Evolutionary conservation across 2,329 filamentous ascomycete genomes (phyloP).

Genomic region (Clathrospora elynae): DNA sequence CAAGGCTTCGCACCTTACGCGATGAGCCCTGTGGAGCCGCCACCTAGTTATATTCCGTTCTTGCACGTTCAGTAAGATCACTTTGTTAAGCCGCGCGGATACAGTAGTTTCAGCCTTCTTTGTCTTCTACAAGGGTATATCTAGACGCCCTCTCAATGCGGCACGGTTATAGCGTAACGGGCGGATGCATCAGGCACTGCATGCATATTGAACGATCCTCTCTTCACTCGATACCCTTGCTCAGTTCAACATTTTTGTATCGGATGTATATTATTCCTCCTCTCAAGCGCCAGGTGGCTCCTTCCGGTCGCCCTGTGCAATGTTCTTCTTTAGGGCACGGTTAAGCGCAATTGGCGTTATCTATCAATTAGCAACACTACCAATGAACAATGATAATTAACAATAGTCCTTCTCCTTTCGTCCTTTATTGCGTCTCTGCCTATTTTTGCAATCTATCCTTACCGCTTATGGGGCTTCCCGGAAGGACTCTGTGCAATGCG

Average conservation of each 20-base stretch:
- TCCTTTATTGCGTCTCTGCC: too few relatives aligned
- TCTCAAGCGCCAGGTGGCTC: constrained; percentile 2
- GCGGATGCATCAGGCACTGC: constrained; percentile 9
- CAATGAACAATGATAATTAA: too few relatives aligned
- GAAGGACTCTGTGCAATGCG: too few relatives aligned
- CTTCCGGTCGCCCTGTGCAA: background rate
- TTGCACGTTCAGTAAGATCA: constrained; percentile 28
- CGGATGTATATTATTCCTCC: constrained; percentile 1
- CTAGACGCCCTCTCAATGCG: constrained; percentile 4
- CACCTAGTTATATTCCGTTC: constrained; percentile 38
- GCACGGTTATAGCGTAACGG: constrained; percentile 9
- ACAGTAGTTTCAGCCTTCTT: background rate
- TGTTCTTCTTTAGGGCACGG: background rate
- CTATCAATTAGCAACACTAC: background rate
- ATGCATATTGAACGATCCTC: too few relatives aligned
- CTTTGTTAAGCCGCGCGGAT: background rate
- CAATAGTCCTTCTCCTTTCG: too few relatives aligned
- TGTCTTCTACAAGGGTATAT: background rate
- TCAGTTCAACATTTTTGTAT: constrained; percentile 10
- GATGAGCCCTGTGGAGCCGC: constrained; percentile 45
- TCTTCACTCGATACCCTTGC: constrained; percentile 18
- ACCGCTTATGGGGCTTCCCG: too few relatives aligned
- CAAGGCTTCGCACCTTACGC: constrained; percentile 42
- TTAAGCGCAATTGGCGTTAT: background rate
- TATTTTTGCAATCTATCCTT: too few relatives aligned